Evolutionary conservation across 768 basidiomycete species (phyloP).

Genomic region (Cystobasidium onofrii): DNA sequence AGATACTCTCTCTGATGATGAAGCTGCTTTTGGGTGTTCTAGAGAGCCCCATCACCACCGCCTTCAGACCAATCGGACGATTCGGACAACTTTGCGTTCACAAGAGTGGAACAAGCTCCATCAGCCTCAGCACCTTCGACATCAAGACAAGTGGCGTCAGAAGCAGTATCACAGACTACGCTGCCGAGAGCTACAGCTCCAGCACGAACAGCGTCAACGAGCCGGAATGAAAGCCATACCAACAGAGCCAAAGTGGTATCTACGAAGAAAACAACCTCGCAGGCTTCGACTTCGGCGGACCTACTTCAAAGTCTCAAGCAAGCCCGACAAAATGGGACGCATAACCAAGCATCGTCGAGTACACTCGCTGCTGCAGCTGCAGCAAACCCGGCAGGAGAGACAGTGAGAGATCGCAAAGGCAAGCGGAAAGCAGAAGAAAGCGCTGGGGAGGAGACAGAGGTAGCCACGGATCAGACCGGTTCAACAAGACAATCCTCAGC

Average conservation of each 20-base stretch:
- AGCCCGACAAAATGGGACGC: background rate
- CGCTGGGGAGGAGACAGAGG: background rate
- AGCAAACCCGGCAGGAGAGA: background rate
- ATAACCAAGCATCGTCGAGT: background rate
- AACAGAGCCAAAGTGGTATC: background rate
- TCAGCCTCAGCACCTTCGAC: conserved; percentile 13
- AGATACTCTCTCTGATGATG: too few relatives aligned
- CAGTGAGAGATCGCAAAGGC: conserved; percentile 24
- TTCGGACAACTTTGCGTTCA: conserved; percentile 14
- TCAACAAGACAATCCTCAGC: too few relatives aligned
- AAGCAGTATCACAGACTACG: background rate
- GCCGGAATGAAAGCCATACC: background rate
- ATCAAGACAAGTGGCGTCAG: background rate
- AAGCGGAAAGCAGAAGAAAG: conserved; percentile 30
- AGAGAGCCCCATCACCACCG: background rate
- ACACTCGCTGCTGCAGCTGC: background rate
- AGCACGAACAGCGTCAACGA: background rate
- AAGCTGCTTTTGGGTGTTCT: too few relatives aligned
- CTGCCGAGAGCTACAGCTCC: background rate
- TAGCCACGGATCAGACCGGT: background rate
- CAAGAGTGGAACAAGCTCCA: background rate
- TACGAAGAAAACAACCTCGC: background rate
- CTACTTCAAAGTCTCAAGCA: background rate
- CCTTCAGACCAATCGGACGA: background rate
- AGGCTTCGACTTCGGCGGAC: background rate